These are phyloP conservation scores for Paramecium biaurelia DNA, from an alignment of 73 alveolate genomes.

Conservation along the genomic window DNA sequence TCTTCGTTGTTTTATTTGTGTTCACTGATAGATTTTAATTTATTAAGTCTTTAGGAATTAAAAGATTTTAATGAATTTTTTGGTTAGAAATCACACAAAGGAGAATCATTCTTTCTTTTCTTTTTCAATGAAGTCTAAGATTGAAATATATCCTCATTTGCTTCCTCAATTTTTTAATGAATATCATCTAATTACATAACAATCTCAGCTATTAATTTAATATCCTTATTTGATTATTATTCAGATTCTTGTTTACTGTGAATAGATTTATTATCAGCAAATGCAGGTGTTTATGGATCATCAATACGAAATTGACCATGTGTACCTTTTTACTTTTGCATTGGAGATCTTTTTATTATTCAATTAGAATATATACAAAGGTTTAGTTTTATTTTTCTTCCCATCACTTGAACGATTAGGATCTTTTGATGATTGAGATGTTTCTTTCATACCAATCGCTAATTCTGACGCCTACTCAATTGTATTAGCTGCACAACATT, in stretches of 20 bases:
- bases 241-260: not conserved
- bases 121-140: not conserved
- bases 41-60: not conserved
- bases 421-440: not conserved
- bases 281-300: slow-evolving; percentile 24
- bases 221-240: not conserved
- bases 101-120: slow-evolving; percentile 37
- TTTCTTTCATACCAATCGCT: not conserved
- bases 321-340: not conserved
- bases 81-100: not conserved
- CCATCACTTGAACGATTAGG: not conserved
- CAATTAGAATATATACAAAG: not conserved
- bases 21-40: not conserved
- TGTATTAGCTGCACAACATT: not conserved
- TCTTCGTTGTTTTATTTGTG: not conserved
- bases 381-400: not conserved
- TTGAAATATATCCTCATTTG: not conserved
- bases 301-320: not conserved
- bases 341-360: not conserved
- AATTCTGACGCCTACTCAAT: not conserved
- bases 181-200: not conserved
- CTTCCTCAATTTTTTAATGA: not conserved
- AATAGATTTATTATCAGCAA: slow-evolving; percentile 6
- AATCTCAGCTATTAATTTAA: not conserved
- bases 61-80: slow-evolving; percentile 17